Base-by-base conservation (phyloP, 78 protist genomes). In the Speleostelium caveatum region DNA sequence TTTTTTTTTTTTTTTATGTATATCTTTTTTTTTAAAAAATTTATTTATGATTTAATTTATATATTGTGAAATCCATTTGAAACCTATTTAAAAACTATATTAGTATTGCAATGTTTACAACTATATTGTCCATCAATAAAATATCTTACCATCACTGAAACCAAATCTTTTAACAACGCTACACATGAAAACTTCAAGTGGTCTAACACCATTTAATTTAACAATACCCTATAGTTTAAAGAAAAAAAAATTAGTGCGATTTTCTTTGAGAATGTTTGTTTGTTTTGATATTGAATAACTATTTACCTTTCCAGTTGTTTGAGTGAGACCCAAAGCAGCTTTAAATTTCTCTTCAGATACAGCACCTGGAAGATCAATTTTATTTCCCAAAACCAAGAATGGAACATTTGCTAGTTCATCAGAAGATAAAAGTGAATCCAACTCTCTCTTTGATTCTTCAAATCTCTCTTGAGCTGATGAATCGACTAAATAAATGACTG, bases 131-230 rank as follows among this genome's bases (percentile, higher is more conserved):
- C n/a, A n/a, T n/a, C n/a, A n/a, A n/a, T n/a, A n/a, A 63, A 63
- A 63, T 12, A 30, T 16, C 33, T 16, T 35, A 93, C 98, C 99
- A 0, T 98, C 99, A 33, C 97, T 97, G 92, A 96, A 99, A 35
- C 99, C 99, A 65, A 58, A 86, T 33, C 92, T 73, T 72, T 63
- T 65, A 56, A 96, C 93, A 41, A 99, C 98, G 22, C 97, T 75
- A 95, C 99, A 97, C 99, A 99, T 98, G 97, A 97, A 99, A 30
- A 99, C 87, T 94, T 99, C 99, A 26, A 99, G 62, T 36, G 99
- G 99, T 33, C 99, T 93, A 12, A 85, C 75, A 26, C 94, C 93
- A 60, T 87, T 56, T 39, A 90, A 86, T 3, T 49, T 26, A 17
- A 65, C 85, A 69, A 75, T 95, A 41, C 94, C 95, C 77, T 93